Evolutionary conservation across 768 basidiomycete species (phyloP).

Genomic region (Rossbeevera mucosa): DNA sequence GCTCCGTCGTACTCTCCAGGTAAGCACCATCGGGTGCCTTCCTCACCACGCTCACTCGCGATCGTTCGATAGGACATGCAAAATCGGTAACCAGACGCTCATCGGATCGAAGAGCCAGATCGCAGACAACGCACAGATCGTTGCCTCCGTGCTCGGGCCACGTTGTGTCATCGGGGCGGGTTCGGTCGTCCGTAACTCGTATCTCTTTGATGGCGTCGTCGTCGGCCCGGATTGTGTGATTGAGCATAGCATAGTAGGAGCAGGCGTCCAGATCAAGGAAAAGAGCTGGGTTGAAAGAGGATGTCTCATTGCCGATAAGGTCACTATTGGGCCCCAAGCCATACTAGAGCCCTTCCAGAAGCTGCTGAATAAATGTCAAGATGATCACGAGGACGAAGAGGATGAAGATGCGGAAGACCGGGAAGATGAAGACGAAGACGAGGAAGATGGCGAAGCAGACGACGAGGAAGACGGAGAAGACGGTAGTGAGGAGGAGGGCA

Average conservation of each 20-base stretch:
- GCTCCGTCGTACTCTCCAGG: slow-evolving; percentile 80
- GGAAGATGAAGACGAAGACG: slow-evolving; percentile 18
- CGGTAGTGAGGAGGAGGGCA: slow-evolving; percentile 24
- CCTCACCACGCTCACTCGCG: background rate
- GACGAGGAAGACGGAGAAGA: slow-evolving; percentile 17
- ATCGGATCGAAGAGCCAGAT: slow-evolving; percentile 78
- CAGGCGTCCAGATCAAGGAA: slow-evolving; percentile 67
- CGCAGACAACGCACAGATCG: slow-evolving; percentile 59
- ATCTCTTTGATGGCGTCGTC: slow-evolving; percentile 74
- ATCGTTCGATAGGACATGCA: slow-evolving; percentile 57
- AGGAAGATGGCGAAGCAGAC: slow-evolving; percentile 17
- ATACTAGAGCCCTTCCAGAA: slow-evolving; percentile 64
- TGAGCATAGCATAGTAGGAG: slow-evolving; percentile 76
- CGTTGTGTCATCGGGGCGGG: slow-evolving; percentile 70
- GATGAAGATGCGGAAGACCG: slow-evolving; percentile 30
- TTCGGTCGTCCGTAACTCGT: slow-evolving; percentile 66
- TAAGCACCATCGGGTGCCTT: slow-evolving; percentile 28
- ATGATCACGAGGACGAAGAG: slow-evolving; percentile 32
- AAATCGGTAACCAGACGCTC: slow-evolving; percentile 74
- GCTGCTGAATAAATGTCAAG: slow-evolving; percentile 52
- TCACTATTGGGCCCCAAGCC: slow-evolving; percentile 72
- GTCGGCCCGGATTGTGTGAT: slow-evolving; percentile 72
- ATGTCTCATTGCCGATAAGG: slow-evolving; percentile 77
- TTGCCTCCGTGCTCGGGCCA: slow-evolving; percentile 73
- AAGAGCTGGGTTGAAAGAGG: slow-evolving; percentile 66